These are phyloP conservation scores for Gypsophila paniculata DNA, from an alignment of 179 eudicot species.

Conservation along the genomic window DNA sequence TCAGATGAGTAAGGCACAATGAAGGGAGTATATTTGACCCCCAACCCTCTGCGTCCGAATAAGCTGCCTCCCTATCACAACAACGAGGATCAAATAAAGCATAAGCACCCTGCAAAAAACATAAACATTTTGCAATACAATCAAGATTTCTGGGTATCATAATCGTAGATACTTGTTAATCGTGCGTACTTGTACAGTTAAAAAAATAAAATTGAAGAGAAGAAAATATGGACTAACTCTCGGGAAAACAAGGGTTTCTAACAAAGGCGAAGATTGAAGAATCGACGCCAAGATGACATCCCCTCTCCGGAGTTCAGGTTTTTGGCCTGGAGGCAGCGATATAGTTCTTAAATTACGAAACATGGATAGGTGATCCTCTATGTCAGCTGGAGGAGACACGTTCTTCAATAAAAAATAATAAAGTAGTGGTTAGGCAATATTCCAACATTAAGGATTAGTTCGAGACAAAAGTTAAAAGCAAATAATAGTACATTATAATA, in stretches of 20 bases:
- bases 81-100: neutral
- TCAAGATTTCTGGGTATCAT: neutral
- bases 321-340: neutral
- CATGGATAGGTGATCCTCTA: neutral
- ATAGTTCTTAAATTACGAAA: neutral
- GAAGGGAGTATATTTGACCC: neutral
- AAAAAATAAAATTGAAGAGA: too few species aligned
- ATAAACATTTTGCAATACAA: neutral
- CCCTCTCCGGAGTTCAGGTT: neutral
- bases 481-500: too few species aligned
- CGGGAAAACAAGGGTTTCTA: neutral
- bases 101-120: neutral
- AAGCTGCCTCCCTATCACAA: neutral
- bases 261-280: neutral
- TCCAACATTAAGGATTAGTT: too few species aligned
- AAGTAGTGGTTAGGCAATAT: too few species aligned
- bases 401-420: neutral
- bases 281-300: neutral
- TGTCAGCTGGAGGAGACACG: neutral
- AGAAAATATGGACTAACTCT: too few species aligned
- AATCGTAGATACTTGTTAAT: too few species aligned
- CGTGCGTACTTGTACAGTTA: too few species aligned
- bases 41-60: neutral
- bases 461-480: too few species aligned
- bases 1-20: neutral